Percentiles rank a stretch among this genome's conserved stretches.
phyloP scores from a whole-genome alignment of 2,329 filamentous ascomycete genomes.

The Fusarium vanettenii region DNA sequence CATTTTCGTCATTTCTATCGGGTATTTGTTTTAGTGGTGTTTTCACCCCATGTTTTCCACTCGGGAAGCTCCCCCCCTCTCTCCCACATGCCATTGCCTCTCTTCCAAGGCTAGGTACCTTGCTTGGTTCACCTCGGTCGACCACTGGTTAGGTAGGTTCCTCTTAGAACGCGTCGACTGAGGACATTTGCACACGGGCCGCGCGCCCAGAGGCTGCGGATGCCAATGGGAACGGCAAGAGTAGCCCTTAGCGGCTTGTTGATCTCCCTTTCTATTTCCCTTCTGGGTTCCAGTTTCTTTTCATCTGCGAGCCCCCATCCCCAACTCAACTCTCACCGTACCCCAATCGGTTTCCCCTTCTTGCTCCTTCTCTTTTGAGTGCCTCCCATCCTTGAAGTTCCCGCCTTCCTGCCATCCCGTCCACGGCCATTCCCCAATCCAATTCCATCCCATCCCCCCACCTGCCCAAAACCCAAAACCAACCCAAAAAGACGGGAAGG shows the following conservation, averaged over 20 bases:
- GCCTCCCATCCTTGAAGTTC: neutral
- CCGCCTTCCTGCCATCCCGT: neutral
- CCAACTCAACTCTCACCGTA: slow-evolving; percentile 13
- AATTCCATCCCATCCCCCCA: neutral
- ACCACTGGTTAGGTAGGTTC: slow-evolving; percentile 6
- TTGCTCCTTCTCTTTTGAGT: slow-evolving; percentile 8
- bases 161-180: slow-evolving; percentile 15
- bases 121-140: slow-evolving; percentile 11
- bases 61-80: neutral
- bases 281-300: slow-evolving; percentile 18
- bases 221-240: slow-evolving; percentile 34
- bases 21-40: slow-evolving; percentile 17
- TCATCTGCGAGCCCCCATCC: slow-evolving; percentile 8
- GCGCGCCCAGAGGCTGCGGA: slow-evolving; percentile 22
- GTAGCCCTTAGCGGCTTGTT: slow-evolving; percentile 38
- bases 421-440: neutral
- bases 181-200: slow-evolving; percentile 24
- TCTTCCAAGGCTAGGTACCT: neutral
- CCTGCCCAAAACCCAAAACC: neutral
- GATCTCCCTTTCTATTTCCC: slow-evolving; percentile 36
- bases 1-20: slow-evolving; percentile 9
- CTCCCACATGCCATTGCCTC: neutral
- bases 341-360: slow-evolving; percentile 15
- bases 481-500: slow-evolving; percentile 5
- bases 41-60: slow-evolving; percentile 4